A percentile compares a stretch with the other conserved stretches of the same genome.
Conservation (phyloP, 2,329 filamentous ascomycete genomes). For the Arthrobotrys musiformis region DNA sequence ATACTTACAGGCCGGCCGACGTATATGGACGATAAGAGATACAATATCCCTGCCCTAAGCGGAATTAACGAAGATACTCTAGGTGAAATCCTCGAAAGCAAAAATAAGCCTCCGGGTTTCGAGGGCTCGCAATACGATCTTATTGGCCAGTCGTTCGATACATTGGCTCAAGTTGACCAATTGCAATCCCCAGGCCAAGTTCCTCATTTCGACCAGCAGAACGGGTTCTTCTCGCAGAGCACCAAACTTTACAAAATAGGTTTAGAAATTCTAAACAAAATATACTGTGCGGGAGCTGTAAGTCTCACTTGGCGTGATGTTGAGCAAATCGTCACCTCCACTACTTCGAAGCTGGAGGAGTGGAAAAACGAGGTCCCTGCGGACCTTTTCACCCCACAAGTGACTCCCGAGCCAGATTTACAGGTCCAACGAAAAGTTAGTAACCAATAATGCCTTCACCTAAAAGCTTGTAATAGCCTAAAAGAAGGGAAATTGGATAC, state of each 20-base stretch:
- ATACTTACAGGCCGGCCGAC: slow-evolving; percentile 58
- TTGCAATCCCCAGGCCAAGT: neutral
- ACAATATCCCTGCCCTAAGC: slow-evolving; percentile 35
- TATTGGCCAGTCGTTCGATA: slow-evolving; percentile 6
- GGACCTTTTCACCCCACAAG: slow-evolving; percentile 26
- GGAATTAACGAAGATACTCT: slow-evolving; percentile 39
- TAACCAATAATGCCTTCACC: slow-evolving; percentile 15
- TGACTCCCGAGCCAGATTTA: slow-evolving; percentile 19
- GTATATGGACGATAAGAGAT: slow-evolving; percentile 56
- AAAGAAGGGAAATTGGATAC: slow-evolving; percentile 6
- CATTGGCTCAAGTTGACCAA: slow-evolving; percentile 6
- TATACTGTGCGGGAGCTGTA: slow-evolving; percentile 59
- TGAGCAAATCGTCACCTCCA: slow-evolving; percentile 54
- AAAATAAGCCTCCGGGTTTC: neutral
- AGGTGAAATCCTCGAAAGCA: slow-evolving; percentile 29
- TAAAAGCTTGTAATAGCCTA: slow-evolving; percentile 25
- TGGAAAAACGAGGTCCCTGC: slow-evolving; percentile 35
- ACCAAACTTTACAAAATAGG: slow-evolving; percentile 58
- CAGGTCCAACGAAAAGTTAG: slow-evolving; percentile 52
- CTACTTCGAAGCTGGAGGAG: slow-evolving; percentile 32
- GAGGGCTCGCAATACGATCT: neutral
- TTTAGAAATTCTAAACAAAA: slow-evolving; percentile 55
- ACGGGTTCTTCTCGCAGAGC: slow-evolving; percentile 58
- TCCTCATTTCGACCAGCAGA: slow-evolving; percentile 33
- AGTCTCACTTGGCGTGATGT: slow-evolving; percentile 58